phyloP scores from a whole-genome alignment of 2,329 filamentous ascomycete species.

The Fusarium subtropicale region DNA sequence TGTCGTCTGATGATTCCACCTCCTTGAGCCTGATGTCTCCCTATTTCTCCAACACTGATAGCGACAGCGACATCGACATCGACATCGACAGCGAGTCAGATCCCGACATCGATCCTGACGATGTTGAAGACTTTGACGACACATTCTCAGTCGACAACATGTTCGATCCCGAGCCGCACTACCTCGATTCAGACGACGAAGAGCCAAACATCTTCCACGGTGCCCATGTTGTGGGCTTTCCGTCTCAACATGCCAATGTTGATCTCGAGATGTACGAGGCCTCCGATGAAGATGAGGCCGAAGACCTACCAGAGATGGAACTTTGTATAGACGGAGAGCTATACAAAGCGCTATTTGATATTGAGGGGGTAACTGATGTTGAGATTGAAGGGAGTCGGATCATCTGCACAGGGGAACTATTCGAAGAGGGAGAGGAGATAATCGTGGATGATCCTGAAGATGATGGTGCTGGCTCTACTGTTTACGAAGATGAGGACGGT shows the following conservation, averaged over 20 bases:
- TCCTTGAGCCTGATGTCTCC: background rate
- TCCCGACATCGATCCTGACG: slow-evolving; percentile 5
- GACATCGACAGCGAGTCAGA: slow-evolving; percentile 12
- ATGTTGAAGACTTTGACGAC: background rate
- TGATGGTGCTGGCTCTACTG: too few species aligned
- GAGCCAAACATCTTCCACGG: slow-evolving; percentile 47
- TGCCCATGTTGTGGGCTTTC: slow-evolving; percentile 41
- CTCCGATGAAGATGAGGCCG: slow-evolving; percentile 43
- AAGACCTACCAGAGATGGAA: slow-evolving; percentile 48
- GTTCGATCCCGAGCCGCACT: slow-evolving; percentile 34
- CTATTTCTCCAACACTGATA: background rate
- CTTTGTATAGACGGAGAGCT: slow-evolving; percentile 47
- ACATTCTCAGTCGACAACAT: slow-evolving; percentile 38
- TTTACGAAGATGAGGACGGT: background rate
- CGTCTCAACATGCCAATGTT: slow-evolving; percentile 6
- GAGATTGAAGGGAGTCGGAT: slow-evolving; percentile 44
- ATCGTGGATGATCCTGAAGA: background rate
- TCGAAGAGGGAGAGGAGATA: slow-evolving; percentile 27
- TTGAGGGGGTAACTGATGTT: slow-evolving; percentile 44
- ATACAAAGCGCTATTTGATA: slow-evolving; percentile 43
- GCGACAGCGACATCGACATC: slow-evolving; percentile 1
- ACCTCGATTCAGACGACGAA: slow-evolving; percentile 38
- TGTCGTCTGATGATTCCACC: background rate
- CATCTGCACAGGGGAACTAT: slow-evolving; percentile 31
- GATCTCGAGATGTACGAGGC: slow-evolving; percentile 50